Evolutionary conservation across 2,329 filamentous ascomycete genomes (phyloP).

Genomic region (Parascedosporium putredinis): DNA sequence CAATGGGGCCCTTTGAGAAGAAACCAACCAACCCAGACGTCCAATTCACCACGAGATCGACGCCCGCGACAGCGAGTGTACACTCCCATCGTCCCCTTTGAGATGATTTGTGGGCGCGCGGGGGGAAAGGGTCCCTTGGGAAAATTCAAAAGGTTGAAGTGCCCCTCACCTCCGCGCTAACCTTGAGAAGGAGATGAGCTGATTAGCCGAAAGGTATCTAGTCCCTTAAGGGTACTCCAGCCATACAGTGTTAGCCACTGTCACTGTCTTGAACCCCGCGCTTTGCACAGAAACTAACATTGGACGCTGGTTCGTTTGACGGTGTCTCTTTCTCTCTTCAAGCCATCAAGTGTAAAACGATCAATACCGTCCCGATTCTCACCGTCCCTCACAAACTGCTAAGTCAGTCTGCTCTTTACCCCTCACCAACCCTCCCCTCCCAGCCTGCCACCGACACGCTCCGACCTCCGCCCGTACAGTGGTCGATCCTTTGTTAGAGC

Average conservation of each 20-base stretch:
- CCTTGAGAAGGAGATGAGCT: background rate
- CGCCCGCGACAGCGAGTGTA: background rate
- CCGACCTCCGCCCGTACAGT: no score
- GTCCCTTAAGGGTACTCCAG: background rate
- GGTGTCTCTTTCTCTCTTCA: no score
- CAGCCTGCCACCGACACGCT: no score
- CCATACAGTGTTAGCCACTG: constrained; percentile 1
- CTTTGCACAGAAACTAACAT: no score
- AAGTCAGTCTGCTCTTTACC: no score
- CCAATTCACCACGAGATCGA: constrained; percentile 1
- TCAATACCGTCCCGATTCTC: background rate
- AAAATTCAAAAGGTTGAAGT: background rate
- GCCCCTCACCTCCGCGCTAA: background rate
- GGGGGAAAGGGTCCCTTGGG: background rate
- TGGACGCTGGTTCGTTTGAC: no score
- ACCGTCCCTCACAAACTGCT: background rate
- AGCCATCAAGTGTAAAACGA: no score
- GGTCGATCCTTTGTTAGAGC: background rate
- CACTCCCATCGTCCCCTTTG: background rate
- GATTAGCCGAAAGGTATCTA: constrained; percentile 3
- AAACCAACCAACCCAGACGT: background rate
- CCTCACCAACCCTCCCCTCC: no score
- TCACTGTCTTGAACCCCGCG: background rate
- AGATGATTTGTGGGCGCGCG: background rate
- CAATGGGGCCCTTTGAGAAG: background rate